Evolutionary conservation across 768 basidiomycete species (phyloP).

Genomic region (Infundibulicybe gibba): DNA sequence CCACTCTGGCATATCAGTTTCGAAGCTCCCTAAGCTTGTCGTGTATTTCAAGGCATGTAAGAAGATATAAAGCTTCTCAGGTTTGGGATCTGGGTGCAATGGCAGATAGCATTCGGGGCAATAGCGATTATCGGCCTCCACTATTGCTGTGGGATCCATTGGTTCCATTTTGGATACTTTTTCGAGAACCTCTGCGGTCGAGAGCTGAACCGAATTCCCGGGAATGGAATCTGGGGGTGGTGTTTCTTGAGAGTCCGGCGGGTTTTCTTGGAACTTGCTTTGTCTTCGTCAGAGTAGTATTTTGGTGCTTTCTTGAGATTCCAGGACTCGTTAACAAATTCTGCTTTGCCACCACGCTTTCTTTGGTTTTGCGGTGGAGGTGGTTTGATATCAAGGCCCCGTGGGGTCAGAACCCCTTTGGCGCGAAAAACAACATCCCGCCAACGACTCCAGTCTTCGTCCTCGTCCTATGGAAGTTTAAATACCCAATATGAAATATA

Average conservation of each 20-base stretch:
- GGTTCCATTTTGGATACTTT: constrained; percentile 35
- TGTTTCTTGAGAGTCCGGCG: constrained; percentile 5
- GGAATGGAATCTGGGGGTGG: constrained; percentile 12
- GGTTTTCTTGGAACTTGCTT: constrained; percentile 5
- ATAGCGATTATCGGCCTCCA: constrained; percentile 49
- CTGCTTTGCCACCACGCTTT: constrained; percentile 53
- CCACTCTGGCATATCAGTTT: constrained; percentile 90
- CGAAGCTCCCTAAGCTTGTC: constrained; percentile 76
- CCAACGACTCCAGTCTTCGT: constrained; percentile 88
- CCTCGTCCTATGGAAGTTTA: constrained; percentile 56
- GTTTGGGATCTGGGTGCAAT: constrained; percentile 88
- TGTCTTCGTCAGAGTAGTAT: constrained; percentile 1
- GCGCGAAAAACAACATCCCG: constrained; percentile 80
- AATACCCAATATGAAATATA: background rate
- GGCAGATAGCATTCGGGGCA: constrained; percentile 93
- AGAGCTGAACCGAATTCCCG: constrained; percentile 32
- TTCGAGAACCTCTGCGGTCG: constrained; percentile 45
- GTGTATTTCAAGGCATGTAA: constrained; percentile 88
- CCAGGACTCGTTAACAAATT: constrained; percentile 24
- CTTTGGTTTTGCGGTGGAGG: constrained; percentile 60
- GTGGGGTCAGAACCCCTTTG: constrained; percentile 55
- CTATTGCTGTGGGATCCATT: constrained; percentile 32
- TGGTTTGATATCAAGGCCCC: constrained; percentile 39
- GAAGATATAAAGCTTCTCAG: constrained; percentile 92
- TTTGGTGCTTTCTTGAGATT: constrained; percentile 12